phyloP scores from a whole-genome alignment of 495 filamentous ascomycete genomes.

The Poronia punctata region DNA sequence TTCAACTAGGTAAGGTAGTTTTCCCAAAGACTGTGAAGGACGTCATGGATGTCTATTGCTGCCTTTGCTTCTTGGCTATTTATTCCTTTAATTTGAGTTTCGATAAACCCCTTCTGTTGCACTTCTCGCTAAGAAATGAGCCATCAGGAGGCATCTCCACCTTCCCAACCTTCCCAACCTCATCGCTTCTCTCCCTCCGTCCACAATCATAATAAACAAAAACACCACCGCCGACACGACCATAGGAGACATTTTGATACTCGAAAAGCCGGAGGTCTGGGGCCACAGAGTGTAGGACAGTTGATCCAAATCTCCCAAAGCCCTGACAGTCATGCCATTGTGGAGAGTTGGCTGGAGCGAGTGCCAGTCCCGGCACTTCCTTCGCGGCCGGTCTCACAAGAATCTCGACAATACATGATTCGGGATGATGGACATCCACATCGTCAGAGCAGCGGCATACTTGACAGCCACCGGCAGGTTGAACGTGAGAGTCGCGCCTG shows the following conservation, averaged over 20 bases:
- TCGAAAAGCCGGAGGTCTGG: too few relatives aligned
- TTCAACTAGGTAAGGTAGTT: too few relatives aligned
- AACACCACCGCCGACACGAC: slow-evolving; percentile 1
- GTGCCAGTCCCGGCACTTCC: slow-evolving; percentile 17
- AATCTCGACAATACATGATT: slow-evolving; percentile 7
- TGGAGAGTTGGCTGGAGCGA: slow-evolving; percentile 32
- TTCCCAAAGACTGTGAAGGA: too few relatives aligned
- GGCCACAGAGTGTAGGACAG: slow-evolving; percentile 4
- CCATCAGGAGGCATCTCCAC: slow-evolving; percentile 14
- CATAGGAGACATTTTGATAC: slow-evolving; percentile 11
- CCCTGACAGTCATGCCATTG: slow-evolving; percentile 15
- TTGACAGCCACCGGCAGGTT: slow-evolving; percentile 11
- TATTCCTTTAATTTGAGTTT: slow-evolving; percentile 9
- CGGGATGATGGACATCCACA: slow-evolving; percentile 1
- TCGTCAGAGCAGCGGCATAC: slow-evolving; percentile 5
- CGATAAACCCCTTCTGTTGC: slow-evolving; percentile 19
- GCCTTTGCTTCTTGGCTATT: background rate
- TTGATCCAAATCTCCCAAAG: slow-evolving; percentile 11
- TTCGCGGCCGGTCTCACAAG: slow-evolving; percentile 9
- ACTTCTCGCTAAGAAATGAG: slow-evolving; percentile 17
- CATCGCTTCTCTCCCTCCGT: slow-evolving; percentile 17
- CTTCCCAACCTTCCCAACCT: slow-evolving; percentile 12
- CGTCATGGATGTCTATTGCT: background rate
- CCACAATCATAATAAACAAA: slow-evolving; percentile 9
- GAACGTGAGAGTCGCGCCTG: slow-evolving; percentile 18